Evolutionary conservation across 768 basidiomycete genomes (phyloP).

Genomic region (Agrocybe pediades): DNA sequence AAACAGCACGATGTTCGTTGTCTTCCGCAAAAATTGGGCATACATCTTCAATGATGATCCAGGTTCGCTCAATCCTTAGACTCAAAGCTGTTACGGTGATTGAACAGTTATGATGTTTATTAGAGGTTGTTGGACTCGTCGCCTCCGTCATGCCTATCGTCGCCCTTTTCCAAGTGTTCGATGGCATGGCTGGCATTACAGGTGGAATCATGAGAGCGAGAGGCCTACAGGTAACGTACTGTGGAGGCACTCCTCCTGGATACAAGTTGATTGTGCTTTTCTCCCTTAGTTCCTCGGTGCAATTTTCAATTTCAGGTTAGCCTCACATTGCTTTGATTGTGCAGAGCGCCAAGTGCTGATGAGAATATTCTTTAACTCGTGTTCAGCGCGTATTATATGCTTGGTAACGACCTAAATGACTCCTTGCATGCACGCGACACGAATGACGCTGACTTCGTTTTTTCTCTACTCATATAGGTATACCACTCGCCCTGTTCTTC

Average conservation of each 20-base stretch:
- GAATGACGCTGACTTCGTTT: no score
- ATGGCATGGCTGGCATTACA: conserved; percentile 68
- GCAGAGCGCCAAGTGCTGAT: no score
- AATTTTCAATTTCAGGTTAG: neutral
- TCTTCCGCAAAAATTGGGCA: conserved; percentile 68
- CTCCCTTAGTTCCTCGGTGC: neutral
- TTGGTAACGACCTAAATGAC: no score
- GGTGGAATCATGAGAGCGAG: conserved; percentile 80
- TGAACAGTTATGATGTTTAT: conserved; percentile 11
- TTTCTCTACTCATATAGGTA: conserved; percentile 46
- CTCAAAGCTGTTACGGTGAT: neutral
- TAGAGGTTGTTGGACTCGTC: conserved; percentile 60
- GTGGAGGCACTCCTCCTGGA: neutral
- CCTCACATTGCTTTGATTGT: no score
- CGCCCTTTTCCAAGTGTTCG: conserved; percentile 83
- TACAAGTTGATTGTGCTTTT: neutral
- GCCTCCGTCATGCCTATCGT: conserved; percentile 77
- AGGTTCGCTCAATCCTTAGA: conserved; percentile 27
- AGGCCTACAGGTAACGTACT: conserved; percentile 61
- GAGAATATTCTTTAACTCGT: no score
- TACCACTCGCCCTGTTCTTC: conserved; percentile 82
- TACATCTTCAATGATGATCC: conserved; percentile 74
- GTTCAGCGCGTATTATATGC: no score
- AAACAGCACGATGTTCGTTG: conserved; percentile 51
- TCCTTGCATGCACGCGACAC: no score